Conservation (phyloP, 192 early-diverging fungal species). For the Mortierella hygrophila region DNA sequence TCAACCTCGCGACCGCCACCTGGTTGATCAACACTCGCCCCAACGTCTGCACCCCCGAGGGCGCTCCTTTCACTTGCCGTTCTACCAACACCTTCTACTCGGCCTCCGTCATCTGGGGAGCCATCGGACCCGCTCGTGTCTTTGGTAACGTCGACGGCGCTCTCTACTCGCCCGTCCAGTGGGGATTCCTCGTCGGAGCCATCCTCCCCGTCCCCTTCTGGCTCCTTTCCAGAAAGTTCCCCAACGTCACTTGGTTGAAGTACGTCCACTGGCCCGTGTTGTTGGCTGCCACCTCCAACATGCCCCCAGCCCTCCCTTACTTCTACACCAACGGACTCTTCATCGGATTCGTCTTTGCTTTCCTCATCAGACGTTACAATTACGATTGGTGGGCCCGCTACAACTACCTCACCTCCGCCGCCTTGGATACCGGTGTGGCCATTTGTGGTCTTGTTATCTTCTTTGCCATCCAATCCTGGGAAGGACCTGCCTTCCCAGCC, state of each 20-base stretch:
- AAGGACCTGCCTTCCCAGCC: conserved; percentile 14
- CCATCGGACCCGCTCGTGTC: conserved; percentile 76
- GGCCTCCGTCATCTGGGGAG: conserved; percentile 83
- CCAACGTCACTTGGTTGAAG: conserved; percentile 58
- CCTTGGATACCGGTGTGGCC: conserved; percentile 71
- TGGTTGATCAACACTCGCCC: conserved; percentile 61
- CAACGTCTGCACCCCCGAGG: conserved; percentile 56
- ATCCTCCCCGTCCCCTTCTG: conserved; percentile 72
- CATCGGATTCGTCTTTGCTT: conserved; percentile 69
- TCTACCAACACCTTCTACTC: conserved; percentile 71
- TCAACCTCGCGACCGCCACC: conserved; percentile 63
- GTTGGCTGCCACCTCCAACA: conserved; percentile 63
- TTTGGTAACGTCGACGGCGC: conserved; percentile 60
- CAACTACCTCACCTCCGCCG: conserved; percentile 77
- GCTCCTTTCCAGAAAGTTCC: conserved; percentile 62
- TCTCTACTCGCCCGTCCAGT: conserved; percentile 57
- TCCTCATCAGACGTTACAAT: conserved; percentile 62
- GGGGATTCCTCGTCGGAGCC: conserved; percentile 65
- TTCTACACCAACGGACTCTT: conserved; percentile 50
- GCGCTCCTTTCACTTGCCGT: conserved; percentile 63
- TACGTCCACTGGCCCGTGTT: conserved; percentile 71
- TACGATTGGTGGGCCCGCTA: conserved; percentile 73
- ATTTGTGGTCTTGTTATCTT: conserved; percentile 63
- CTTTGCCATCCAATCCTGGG: conserved; percentile 47
- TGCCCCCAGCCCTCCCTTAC: conserved; percentile 67